Evolutionary conservation across 306 rosid genomes (phyloP).

Genomic region (Corylus americana): DNA sequence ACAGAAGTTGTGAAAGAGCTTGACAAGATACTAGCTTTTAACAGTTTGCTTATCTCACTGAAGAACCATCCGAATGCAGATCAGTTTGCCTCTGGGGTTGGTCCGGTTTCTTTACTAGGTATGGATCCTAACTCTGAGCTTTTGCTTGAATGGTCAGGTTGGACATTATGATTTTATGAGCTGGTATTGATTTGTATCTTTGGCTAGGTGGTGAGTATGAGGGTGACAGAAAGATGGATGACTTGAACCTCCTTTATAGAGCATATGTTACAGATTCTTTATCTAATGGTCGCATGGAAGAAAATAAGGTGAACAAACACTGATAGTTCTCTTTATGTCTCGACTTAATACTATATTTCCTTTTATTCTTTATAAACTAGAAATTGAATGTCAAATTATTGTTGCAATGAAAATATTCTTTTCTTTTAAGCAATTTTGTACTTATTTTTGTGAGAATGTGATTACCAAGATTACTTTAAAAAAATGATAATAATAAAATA

Average conservation of each 20-base stretch:
- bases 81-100: conserved; percentile 83
- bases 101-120: conserved; percentile 83
- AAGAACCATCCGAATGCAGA: conserved; percentile 73
- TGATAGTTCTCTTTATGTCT: neutral
- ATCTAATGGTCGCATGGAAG: conserved; percentile 54
- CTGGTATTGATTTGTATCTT: conserved; percentile 27
- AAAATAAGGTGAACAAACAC: conserved; percentile 45
- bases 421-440: neutral
- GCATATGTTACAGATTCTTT: conserved; percentile 55
- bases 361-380: neutral
- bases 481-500: too few relatives aligned
- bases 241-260: conserved; percentile 81
- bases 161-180: conserved; percentile 13
- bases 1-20: conserved; percentile 70
- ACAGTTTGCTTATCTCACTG: conserved; percentile 68
- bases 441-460: neutral
- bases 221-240: conserved; percentile 74
- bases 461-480: neutral
- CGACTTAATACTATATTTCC: neutral
- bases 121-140: conserved; percentile 22
- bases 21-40: conserved; percentile 61
- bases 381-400: neutral
- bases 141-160: conserved; percentile 7
- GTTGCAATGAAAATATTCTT: neutral
- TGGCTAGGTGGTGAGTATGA: conserved; percentile 80